Evolutionary conservation across 164 flowering plant species (phyloP).

Genomic region (Vitis rupestris): DNA sequence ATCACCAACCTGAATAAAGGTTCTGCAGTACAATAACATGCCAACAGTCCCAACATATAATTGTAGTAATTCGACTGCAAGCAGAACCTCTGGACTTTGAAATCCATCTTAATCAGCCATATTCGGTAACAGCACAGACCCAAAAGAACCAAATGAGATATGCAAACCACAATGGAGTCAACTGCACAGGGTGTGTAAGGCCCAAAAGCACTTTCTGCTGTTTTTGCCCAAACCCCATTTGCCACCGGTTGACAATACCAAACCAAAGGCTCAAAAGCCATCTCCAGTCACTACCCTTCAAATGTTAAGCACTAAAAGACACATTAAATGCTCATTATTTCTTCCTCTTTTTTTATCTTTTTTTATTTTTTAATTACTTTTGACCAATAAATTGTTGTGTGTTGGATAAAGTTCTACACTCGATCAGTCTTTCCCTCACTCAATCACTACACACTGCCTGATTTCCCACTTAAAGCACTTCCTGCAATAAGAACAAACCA

Average conservation of each 20-base stretch:
- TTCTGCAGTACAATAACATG: slow-evolving; percentile 66
- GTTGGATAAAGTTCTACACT: too few relatives aligned
- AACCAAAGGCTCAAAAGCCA: slow-evolving; percentile 70
- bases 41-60: slow-evolving; percentile 63
- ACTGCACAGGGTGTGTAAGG: slow-evolving; percentile 86
- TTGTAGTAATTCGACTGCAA: slow-evolving; percentile 69
- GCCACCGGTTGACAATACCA: slow-evolving; percentile 88
- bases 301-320: not conserved
- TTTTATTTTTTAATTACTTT: too few relatives aligned
- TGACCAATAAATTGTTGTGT: too few relatives aligned
- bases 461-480: too few relatives aligned
- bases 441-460: too few relatives aligned
- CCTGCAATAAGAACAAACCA: too few relatives aligned
- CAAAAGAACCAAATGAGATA: slow-evolving; percentile 74
- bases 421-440: too few relatives aligned
- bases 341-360: too few relatives aligned
- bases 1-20: slow-evolving; percentile 80
- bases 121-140: slow-evolving; percentile 70
- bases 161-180: slow-evolving; percentile 58
- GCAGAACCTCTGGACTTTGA: slow-evolving; percentile 52
- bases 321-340: not conserved
- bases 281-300: slow-evolving; percentile 17
- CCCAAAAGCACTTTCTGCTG: slow-evolving; percentile 82
- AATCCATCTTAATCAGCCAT: slow-evolving; percentile 64
- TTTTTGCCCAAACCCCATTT: slow-evolving; percentile 78